A percentile compares a stretch with the other conserved stretches of the same genome.
Conservation (phyloP, 2,329 filamentous ascomycete species). For the Blastomyces emzantsi region DNA sequence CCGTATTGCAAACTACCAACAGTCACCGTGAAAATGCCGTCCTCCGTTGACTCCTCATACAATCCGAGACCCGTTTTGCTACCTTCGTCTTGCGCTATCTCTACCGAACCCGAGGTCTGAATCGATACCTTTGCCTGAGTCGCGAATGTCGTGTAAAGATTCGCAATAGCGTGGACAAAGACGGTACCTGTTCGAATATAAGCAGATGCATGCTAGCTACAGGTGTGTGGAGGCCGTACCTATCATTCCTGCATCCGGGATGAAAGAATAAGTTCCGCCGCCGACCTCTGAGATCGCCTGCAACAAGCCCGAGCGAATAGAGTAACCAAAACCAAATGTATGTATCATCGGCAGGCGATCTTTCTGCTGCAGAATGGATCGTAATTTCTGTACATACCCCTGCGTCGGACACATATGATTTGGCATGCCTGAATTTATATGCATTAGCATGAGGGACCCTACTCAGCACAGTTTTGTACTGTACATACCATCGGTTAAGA, state of each 20-base stretch:
- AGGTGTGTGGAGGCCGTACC: conserved; percentile 11
- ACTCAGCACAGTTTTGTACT: background rate
- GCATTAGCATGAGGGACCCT: background rate
- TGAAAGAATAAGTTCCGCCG: conserved; percentile 52
- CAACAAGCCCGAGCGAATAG: conserved; percentile 44
- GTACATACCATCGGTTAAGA: conserved; percentile 25
- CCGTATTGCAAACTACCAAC: conserved; percentile 50
- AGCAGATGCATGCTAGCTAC: background rate
- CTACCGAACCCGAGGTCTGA: conserved; percentile 17
- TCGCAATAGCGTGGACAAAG: conserved; percentile 54
- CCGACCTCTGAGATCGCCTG: conserved; percentile 53
- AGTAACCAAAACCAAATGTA: conserved; percentile 49
- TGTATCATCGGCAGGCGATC: conserved; percentile 34
- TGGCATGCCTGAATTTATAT: conserved; percentile 27
- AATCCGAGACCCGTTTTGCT: conserved; percentile 27
- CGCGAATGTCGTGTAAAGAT: conserved; percentile 52
- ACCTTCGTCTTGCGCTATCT: conserved; percentile 20
- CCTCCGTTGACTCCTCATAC: conserved; percentile 26
- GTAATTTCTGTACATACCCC: conserved; percentile 49
- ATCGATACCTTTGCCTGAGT: conserved; percentile 40
- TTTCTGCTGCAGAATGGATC: conserved; percentile 28
- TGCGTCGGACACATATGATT: conserved; percentile 46
- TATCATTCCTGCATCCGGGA: conserved; percentile 55
- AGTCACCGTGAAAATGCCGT: conserved; percentile 19
- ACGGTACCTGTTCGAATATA: conserved; percentile 38